Evolutionary conservation across 2,329 filamentous ascomycete species (phyloP), one percentile per base, ranked within the genome.

Genomic region (Colletotrichum simmondsii): DNA sequence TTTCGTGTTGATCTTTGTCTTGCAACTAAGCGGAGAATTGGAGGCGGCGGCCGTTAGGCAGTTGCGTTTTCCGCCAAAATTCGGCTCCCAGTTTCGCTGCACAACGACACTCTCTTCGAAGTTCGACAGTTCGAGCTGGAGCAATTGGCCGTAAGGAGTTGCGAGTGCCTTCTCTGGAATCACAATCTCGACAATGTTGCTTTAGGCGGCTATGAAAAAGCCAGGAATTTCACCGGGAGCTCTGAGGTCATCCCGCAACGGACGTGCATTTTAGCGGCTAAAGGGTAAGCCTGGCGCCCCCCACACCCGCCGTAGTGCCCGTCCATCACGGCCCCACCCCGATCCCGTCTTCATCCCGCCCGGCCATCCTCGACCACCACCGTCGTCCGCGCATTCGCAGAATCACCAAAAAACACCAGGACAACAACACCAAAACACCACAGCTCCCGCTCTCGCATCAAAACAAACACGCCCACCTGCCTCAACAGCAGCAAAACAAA

Each of bases 171-270:
- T 10, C 19, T 49, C 19, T 49, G 8, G 19, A 49, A 10, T 22
- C 19, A 8, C 19, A 49, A n/a, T 22, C 3, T 49, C 42, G 42
- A 49, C 8, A 37, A 24, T 42, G 37, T 19, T 42, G 22, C 11
- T 30, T 22, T 24, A 42, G 42, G 32, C 30, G n/a, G n/a, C 16
- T 22, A 56, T 28, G 32, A 30, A n/a, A 30, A 16, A 19, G 49
- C 42, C 14, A 28, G 19, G 49, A 52, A 42, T 28, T 22, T 42
- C 35, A n/a, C 12, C 52, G 46, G 52, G 26, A 56, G 49, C 59
- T 65, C 49, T 65, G 62, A 65, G 62, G 62, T 67, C 62, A 67
- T 71, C 42, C 68, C 24, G 54, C 42, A 7, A 19, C 62, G 64
- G 64, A 66, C 68, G 56, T 64, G 59, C 53, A 35, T 26, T 60